Evolutionary conservation across 768 basidiomycete genomes (phyloP).

Genomic region (Amanita muscaria): DNA sequence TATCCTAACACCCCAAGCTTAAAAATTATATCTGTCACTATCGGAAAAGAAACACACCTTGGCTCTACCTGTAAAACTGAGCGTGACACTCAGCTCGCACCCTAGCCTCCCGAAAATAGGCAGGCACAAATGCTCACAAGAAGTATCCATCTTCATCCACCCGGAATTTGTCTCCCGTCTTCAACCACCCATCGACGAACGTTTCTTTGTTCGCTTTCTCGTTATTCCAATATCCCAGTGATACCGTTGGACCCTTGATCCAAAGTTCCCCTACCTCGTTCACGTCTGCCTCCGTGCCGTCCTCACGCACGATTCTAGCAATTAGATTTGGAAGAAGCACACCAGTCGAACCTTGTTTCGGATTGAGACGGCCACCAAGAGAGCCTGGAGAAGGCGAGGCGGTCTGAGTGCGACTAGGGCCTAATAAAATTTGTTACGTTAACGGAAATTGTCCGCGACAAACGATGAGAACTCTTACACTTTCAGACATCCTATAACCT

Average conservation of each 20-base stretch:
- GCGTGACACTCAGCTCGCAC: neutral
- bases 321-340: slow-evolving; percentile 57
- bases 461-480: slow-evolving; percentile 30
- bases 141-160: slow-evolving; percentile 54
- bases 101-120: neutral
- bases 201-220: slow-evolving; percentile 56
- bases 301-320: slow-evolving; percentile 49
- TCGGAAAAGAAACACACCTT: slow-evolving; percentile 37
- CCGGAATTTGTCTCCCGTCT: slow-evolving; percentile 64
- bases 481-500: slow-evolving; percentile 72
- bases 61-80: slow-evolving; percentile 65
- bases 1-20: slow-evolving; percentile 42
- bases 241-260: slow-evolving; percentile 45
- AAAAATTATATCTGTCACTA: neutral
- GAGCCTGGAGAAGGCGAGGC: slow-evolving; percentile 34
- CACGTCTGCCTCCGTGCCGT: slow-evolving; percentile 42
- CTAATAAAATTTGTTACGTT: slow-evolving; percentile 22
- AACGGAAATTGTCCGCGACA: neutral
- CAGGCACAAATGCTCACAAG: slow-evolving; percentile 37
- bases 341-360: slow-evolving; percentile 39
- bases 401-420: slow-evolving; percentile 47
- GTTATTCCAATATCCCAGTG: slow-evolving; percentile 68
- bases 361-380: slow-evolving; percentile 34
- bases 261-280: slow-evolving; percentile 63
- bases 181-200: slow-evolving; percentile 66